A percentile compares a stretch with the other conserved stretches of the same genome.
These are phyloP conservation scores for Diplodia scrobiculata DNA, from an alignment of 2,329 filamentous ascomycete genomes.

Conservation along the genomic window DNA sequence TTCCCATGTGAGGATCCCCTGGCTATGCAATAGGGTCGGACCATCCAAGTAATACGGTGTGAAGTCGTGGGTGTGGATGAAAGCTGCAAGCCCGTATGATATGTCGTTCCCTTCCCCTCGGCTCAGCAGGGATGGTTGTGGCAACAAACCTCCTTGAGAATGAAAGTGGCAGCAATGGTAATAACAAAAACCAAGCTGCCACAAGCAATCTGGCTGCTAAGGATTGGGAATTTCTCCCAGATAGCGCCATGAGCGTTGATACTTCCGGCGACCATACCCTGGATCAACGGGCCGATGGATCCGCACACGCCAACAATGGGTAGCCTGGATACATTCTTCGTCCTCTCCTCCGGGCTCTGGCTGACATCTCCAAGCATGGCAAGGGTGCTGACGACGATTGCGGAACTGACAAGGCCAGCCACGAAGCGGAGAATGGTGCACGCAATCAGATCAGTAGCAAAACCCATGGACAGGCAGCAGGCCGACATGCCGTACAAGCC, in stretches of 20 bases:
- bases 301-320: conserved; percentile 52
- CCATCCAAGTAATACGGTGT: background rate
- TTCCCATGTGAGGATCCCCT: background rate
- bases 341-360: conserved; percentile 41
- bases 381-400: conserved; percentile 49
- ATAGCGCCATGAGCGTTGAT: conserved; percentile 48
- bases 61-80: background rate
- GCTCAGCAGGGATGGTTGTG: background rate
- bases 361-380: conserved; percentile 54
- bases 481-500: conserved; percentile 49
- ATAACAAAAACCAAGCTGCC: conserved; percentile 48
- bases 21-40: background rate
- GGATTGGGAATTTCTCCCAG: conserved; percentile 49
- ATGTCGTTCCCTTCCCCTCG: background rate
- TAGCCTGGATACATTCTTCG: conserved; percentile 48
- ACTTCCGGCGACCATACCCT: conserved; percentile 48
- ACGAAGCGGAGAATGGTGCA: conserved; percentile 51
- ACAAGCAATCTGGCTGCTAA: conserved; percentile 51
- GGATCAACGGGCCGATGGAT: conserved; percentile 50
- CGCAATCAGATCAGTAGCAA: conserved; percentile 48
- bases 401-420: conserved; percentile 50
- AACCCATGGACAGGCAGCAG: conserved; percentile 53
- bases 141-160: conserved; percentile 47
- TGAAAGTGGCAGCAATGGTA: conserved; percentile 44
- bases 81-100: background rate